Evolutionary conservation across 345 rosid species (phyloP).

Genomic region (Lepidium aucheri): DNA sequence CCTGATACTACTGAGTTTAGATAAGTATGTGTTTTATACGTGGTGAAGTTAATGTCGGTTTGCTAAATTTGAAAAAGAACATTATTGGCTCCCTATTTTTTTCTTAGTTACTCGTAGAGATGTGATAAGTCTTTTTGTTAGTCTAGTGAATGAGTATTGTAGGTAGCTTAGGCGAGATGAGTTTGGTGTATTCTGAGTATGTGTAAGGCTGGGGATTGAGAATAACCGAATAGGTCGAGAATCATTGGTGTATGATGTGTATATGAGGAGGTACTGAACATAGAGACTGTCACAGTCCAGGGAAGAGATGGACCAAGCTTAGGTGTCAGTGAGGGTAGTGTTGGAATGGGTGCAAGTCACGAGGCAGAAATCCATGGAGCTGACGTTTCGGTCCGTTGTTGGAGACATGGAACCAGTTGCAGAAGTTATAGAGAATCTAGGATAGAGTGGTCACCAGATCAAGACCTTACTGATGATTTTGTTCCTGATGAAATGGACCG

Average conservation of each 20-base stretch:
- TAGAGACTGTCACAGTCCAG: conserved; percentile 81
- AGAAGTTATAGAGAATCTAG: conserved; percentile 91
- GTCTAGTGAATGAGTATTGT: neutral
- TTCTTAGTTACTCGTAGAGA: neutral
- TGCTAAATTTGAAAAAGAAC: neutral
- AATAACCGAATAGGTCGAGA: neutral
- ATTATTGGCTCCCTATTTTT: neutral
- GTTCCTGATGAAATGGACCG: conserved; percentile 65
- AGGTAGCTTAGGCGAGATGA: neutral
- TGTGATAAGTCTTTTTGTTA: neutral
- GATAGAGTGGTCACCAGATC: conserved; percentile 91
- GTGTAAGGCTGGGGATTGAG: neutral
- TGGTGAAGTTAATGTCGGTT: neutral
- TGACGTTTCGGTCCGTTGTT: conserved; percentile 79
- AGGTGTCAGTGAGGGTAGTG: conserved; percentile 97
- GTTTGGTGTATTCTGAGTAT: neutral
- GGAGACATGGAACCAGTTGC: conserved; percentile 85
- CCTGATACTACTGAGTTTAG: too few relatives aligned
- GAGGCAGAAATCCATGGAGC: conserved; percentile 99
- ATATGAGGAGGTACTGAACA: conserved; percentile 74
- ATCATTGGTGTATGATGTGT: neutral
- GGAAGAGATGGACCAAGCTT: conserved; percentile 89
- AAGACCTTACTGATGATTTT: conserved; percentile 81
- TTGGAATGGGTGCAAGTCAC: conserved; percentile 99
- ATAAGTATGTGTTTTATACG: neutral